Percentiles rank a stretch among this genome's conserved stretches.
These are phyloP conservation scores for Cutaneotrichosporon cutaneum DNA, from an alignment of 1,284 basidiomycete genomes.

Conservation along the genomic window DNA sequence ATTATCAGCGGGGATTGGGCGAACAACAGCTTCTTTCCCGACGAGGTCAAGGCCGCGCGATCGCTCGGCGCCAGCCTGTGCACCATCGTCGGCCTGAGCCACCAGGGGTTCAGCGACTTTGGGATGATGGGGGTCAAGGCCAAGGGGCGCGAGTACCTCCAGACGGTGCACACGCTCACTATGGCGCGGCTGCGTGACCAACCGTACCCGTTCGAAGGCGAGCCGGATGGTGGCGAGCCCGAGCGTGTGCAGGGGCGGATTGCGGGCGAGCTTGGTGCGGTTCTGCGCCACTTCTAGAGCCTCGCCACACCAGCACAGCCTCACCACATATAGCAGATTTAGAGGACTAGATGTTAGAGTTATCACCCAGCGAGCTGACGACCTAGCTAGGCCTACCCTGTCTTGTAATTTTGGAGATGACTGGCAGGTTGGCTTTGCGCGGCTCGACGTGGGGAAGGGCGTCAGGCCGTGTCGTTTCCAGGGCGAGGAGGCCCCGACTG, in stretches of 20 bases:
- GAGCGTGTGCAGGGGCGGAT: neutral
- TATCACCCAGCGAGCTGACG: no score
- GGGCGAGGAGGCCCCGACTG: no score
- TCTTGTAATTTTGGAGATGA: no score
- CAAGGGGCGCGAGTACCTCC: neutral
- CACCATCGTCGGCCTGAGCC: conserved; percentile 39
- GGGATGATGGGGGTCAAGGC: neutral
- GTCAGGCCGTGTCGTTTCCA: no score
- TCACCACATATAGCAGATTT: no score
- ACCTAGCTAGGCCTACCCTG: no score
- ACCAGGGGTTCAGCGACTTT: conserved; percentile 51
- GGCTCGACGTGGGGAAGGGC: no score
- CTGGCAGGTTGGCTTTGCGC: no score
- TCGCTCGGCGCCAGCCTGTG: conserved; percentile 37
- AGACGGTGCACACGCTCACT: neutral
- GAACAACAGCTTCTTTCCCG: conserved; percentile 68
- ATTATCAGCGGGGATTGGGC: conserved; percentile 73
- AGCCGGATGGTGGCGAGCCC: neutral
- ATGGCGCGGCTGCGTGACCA: neutral
- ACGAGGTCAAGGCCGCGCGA: conserved; percentile 58
- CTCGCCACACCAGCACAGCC: no score
- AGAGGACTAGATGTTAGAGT: neutral
- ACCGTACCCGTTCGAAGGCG: neutral
- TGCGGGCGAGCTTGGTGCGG: neutral
- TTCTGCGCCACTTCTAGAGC: neutral